These are phyloP conservation scores for Cyberlindnera mycetangii DNA, from an alignment of 805 yeast genomes.

Conservation along the genomic window DNA sequence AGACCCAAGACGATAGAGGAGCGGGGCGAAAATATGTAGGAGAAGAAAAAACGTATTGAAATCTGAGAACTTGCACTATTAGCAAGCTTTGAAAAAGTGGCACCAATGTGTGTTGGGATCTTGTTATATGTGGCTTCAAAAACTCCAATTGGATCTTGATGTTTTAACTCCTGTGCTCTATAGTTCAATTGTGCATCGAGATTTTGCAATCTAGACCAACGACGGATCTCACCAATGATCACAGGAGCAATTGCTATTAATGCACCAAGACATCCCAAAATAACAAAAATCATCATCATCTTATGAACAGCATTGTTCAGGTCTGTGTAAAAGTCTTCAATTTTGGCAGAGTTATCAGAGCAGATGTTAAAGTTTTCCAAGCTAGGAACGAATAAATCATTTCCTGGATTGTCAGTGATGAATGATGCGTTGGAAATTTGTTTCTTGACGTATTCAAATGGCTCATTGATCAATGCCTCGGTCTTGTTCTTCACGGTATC, in stretches of 20 bases:
- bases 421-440: conserved; percentile 36
- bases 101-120: conserved; percentile 24
- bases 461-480: conserved; percentile 48
- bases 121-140: conserved; percentile 25
- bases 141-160: conserved; percentile 18
- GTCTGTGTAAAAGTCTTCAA: conserved; percentile 37
- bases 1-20: conserved; percentile 49
- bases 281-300: conserved; percentile 38
- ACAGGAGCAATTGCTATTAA: conserved; percentile 41
- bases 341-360: conserved; percentile 35
- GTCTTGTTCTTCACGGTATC: conserved; percentile 60
- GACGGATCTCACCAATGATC: conserved; percentile 41
- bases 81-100: conserved; percentile 11
- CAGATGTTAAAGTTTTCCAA: conserved; percentile 36
- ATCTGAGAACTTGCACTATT: conserved; percentile 13
- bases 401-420: conserved; percentile 9
- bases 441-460: conserved; percentile 50
- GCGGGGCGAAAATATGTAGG: conserved; percentile 49
- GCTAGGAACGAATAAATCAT: conserved; percentile 41
- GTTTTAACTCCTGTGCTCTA: neutral
- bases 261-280: conserved; percentile 39
- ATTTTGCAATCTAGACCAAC: conserved; percentile 45
- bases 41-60: conserved; percentile 35
- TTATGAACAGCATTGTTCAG: conserved; percentile 28
- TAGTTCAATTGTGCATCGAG: conserved; percentile 28